phyloP scores from a whole-genome alignment of 257 asterid genomes.

The Schizonepeta tenuifolia region DNA sequence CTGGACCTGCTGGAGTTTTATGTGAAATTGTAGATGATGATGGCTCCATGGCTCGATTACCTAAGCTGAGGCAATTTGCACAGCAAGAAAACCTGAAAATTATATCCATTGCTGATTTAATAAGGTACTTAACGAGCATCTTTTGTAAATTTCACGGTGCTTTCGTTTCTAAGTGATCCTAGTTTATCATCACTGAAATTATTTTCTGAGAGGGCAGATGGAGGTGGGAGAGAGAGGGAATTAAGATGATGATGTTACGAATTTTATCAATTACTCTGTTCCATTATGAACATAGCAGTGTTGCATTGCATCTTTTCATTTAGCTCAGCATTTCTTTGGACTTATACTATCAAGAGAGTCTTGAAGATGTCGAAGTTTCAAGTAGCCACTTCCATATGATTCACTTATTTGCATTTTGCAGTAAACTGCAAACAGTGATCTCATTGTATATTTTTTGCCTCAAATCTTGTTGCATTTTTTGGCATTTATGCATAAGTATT shows the following conservation, averaged over 20 bases:
- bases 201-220: slow-evolving; percentile 3
- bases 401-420: slow-evolving; percentile 13
- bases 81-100: slow-evolving; percentile 72
- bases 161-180: background rate
- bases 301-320: background rate
- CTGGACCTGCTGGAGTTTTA: slow-evolving; percentile 82
- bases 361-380: background rate
- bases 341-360: background rate
- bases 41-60: slow-evolving; percentile 98
- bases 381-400: background rate
- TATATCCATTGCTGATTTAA: slow-evolving; percentile 85
- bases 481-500: background rate
- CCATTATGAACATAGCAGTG: background rate
- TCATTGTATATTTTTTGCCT: background rate
- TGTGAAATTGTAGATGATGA: slow-evolving; percentile 97
- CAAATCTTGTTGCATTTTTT: background rate
- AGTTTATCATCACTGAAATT: background rate
- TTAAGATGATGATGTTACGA: background rate
- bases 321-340: slow-evolving; percentile 1
- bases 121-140: slow-evolving; percentile 57
- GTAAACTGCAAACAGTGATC: background rate
- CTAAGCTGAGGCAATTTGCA: slow-evolving; percentile 73
- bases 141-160: slow-evolving; percentile 6
- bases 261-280: background rate
- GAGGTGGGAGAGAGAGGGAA: background rate